phyloP scores from a whole-genome alignment of 495 filamentous ascomycete species.

The Mytilinidion resinicola region DNA sequence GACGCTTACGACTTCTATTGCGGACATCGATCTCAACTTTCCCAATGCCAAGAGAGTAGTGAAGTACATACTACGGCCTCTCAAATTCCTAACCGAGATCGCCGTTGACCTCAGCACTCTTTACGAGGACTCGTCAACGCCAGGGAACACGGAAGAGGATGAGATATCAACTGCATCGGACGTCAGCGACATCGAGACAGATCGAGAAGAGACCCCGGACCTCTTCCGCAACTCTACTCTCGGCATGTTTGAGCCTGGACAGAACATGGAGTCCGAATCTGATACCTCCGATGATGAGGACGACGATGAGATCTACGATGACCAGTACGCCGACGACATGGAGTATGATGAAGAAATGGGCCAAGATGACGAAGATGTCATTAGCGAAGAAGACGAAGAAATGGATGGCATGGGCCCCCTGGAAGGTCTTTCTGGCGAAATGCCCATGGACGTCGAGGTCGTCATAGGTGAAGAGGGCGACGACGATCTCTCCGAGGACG shows the following conservation, averaged over 20 bases:
- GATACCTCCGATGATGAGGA: slow-evolving; percentile 61
- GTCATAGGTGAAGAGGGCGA: slow-evolving; percentile 70
- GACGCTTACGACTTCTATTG: slow-evolving; percentile 81
- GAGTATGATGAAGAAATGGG: slow-evolving; percentile 73
- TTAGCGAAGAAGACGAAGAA: slow-evolving; percentile 87
- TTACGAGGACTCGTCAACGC: slow-evolving; percentile 60
- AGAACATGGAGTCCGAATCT: slow-evolving; percentile 64
- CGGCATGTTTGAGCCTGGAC: slow-evolving; percentile 83
- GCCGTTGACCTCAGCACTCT: slow-evolving; percentile 74
- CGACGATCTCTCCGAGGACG: slow-evolving; percentile 53
- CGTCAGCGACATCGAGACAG: slow-evolving; percentile 70
- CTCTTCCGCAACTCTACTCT: slow-evolving; percentile 93
- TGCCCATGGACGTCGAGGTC: slow-evolving; percentile 72
- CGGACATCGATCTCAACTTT: slow-evolving; percentile 93
- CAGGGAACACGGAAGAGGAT: slow-evolving; percentile 65
- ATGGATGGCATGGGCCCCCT: slow-evolving; percentile 74
- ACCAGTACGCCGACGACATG: slow-evolving; percentile 77
- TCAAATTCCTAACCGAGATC: slow-evolving; percentile 81
- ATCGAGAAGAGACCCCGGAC: slow-evolving; percentile 94
- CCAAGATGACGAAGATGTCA: slow-evolving; percentile 69
- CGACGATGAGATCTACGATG: slow-evolving; percentile 39
- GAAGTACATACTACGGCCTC: slow-evolving; percentile 88
- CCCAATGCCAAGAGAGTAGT: slow-evolving; percentile 87
- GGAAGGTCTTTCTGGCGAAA: slow-evolving; percentile 76
- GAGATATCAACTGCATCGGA: slow-evolving; percentile 88